Percentiles rank a stretch among this genome's conserved stretches.
These are phyloP conservation scores for Phytophthora sp. DNA, from an alignment of 352 stramenopile species.

Conservation along the genomic window DNA sequence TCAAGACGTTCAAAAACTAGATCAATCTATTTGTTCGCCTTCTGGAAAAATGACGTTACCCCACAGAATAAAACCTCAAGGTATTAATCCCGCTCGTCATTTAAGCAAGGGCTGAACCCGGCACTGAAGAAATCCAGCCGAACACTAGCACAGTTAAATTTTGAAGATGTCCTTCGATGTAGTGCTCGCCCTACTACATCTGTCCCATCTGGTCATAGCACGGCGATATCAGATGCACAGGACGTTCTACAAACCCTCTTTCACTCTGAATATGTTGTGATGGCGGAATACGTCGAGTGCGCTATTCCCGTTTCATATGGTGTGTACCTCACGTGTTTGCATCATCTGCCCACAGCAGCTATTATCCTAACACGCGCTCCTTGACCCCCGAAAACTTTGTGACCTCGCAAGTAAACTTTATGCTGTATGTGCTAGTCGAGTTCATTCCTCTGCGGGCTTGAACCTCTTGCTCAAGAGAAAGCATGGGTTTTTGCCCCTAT, in stretches of 20 bases:
- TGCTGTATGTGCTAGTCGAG: constrained; percentile 20
- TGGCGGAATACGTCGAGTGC: constrained; percentile 39
- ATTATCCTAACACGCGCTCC: constrained; percentile 9
- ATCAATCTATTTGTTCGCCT: too few relatives aligned
- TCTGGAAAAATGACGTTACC: too few relatives aligned
- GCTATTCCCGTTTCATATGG: constrained; percentile 30
- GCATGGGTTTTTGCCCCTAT: constrained; percentile 25
- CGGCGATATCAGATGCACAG: too few relatives aligned
- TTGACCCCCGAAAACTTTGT: constrained; percentile 3
- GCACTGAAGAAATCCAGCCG: too few relatives aligned
- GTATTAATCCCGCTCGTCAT: too few relatives aligned
- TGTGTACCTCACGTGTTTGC: constrained; percentile 17
- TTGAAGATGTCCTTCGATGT: too few relatives aligned
- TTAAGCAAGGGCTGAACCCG: too few relatives aligned
- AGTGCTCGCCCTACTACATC: too few relatives aligned
- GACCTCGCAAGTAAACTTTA: constrained; percentile 6
- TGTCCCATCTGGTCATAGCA: too few relatives aligned
- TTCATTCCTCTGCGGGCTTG: constrained; percentile 10
- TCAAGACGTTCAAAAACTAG: too few relatives aligned
- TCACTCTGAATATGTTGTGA: constrained; percentile 25
- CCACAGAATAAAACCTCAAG: too few relatives aligned
- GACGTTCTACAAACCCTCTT: constrained; percentile 19
- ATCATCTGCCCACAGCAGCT: constrained; percentile 20
- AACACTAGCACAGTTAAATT: too few relatives aligned
- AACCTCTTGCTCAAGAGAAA: neutral